phyloP scores from a whole-genome alignment of 2,329 filamentous ascomycete species.

The Colletotrichum sp. region DNA sequence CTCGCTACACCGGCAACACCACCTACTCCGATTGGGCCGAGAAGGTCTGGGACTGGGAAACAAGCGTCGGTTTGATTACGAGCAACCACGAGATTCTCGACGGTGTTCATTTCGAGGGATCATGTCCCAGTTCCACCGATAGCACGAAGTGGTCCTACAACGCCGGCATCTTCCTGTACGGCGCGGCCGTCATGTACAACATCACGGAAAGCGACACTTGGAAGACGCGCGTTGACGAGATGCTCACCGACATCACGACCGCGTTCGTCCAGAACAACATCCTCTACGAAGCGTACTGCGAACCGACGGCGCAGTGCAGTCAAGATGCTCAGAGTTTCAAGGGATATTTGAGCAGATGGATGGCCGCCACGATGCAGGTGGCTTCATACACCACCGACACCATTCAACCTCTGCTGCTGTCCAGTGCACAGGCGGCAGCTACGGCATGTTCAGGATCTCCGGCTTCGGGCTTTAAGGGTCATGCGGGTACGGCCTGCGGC shows the following conservation, averaged over 20 bases:
- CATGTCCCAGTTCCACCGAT: conserved; percentile 67
- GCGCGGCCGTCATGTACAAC: conserved; percentile 66
- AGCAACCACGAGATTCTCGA: conserved; percentile 59
- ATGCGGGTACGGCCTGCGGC: conserved; percentile 58
- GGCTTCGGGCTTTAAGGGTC: conserved; percentile 53
- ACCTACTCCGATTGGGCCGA: conserved; percentile 81
- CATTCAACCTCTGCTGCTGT: conserved; percentile 63
- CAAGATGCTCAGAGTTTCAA: conserved; percentile 78
- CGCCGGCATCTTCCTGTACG: conserved; percentile 68
- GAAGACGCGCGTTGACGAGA: conserved; percentile 62
- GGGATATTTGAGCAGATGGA: conserved; percentile 71
- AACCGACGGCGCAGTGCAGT: conserved; percentile 64
- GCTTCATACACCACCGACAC: conserved; percentile 60
- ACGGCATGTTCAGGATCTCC: conserved; percentile 65
- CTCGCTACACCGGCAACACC: conserved; percentile 77
- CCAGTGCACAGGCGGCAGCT: conserved; percentile 64
- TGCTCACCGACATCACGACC: conserved; percentile 53
- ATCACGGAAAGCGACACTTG: conserved; percentile 58
- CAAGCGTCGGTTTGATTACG: conserved; percentile 60
- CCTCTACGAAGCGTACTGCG: conserved; percentile 72
- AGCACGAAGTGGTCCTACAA: conserved; percentile 73
- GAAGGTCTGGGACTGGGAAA: conserved; percentile 72
- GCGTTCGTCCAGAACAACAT: conserved; percentile 61
- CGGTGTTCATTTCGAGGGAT: conserved; percentile 42
- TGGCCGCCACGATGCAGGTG: conserved; percentile 65